Evolutionary conservation across 2,329 filamentous ascomycete species (phyloP).

Genomic region (Cordyceps cicadae): DNA sequence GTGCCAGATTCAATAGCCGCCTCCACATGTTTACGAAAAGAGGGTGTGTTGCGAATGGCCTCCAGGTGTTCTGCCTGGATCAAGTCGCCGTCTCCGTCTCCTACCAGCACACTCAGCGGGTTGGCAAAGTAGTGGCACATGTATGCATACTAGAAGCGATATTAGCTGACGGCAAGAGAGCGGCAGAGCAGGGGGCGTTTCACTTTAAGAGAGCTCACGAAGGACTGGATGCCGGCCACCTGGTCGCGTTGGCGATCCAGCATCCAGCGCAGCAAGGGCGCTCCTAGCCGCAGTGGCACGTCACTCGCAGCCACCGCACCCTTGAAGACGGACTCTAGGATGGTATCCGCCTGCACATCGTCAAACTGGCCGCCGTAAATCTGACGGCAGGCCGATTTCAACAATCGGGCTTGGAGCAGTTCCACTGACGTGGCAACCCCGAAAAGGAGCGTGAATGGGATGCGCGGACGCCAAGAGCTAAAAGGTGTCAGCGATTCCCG

Average conservation of each 20-base stretch:
- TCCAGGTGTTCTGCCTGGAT: conserved; percentile 56
- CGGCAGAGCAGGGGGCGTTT: not conserved
- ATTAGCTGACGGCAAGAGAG: not conserved
- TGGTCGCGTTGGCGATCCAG: conserved; percentile 69
- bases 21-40: conserved; percentile 54
- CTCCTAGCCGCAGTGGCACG: conserved; percentile 53
- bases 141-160: conserved; percentile 56
- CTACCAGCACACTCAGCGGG: conserved; percentile 56
- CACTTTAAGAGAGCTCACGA: conserved; percentile 62
- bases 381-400: conserved; percentile 58
- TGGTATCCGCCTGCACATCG: conserved; percentile 62
- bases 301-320: conserved; percentile 52
- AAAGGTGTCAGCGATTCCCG: conserved; percentile 22
- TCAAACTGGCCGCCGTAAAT: conserved; percentile 68
- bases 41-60: conserved; percentile 58
- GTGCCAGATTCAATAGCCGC: conserved; percentile 34
- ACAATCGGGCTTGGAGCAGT: conserved; percentile 65
- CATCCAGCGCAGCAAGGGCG: conserved; percentile 52
- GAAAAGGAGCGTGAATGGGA: conserved; percentile 69
- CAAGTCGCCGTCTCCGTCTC: conserved; percentile 20
- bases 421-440: conserved; percentile 77
- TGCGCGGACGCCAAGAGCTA: conserved; percentile 60
- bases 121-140: conserved; percentile 85
- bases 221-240: conserved; percentile 65
- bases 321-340: conserved; percentile 65